phyloP scores from a whole-genome alignment of 257 asterid species.

The Solanum sejunctum region DNA sequence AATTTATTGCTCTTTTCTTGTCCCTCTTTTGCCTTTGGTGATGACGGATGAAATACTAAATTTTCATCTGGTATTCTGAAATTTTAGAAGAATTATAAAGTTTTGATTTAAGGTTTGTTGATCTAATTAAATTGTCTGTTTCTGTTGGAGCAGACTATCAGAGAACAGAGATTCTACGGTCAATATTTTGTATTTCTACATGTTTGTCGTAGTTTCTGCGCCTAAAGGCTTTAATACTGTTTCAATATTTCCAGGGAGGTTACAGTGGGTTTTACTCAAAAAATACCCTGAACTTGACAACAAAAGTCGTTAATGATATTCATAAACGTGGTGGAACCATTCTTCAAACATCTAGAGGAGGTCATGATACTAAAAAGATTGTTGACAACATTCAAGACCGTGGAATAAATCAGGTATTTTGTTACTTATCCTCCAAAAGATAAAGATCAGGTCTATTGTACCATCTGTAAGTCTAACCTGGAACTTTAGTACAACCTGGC shows the following conservation, averaged over 20 bases:
- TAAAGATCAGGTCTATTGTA: background rate
- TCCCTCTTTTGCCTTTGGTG: background rate
- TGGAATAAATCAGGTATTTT: conserved; percentile 76
- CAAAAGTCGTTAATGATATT: conserved; percentile 69
- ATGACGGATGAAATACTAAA: background rate
- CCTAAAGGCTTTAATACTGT: background rate
- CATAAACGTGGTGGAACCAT: conserved; percentile 96
- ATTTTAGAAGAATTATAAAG: background rate
- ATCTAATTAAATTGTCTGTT: background rate
- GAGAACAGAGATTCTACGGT: background rate
- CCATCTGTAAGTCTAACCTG: background rate
- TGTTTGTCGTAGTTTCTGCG: background rate
- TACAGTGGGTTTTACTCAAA: conserved; percentile 88
- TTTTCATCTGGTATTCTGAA: background rate
- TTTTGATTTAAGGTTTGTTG: background rate
- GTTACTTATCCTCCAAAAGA: background rate
- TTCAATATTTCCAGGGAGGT: conserved; percentile 60
- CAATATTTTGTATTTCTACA: background rate
- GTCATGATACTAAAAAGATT: conserved; percentile 86
- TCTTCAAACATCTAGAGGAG: conserved; percentile 94
- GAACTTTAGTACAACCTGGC: background rate
- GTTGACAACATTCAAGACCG: conserved; percentile 94
- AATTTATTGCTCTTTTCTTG: background rate
- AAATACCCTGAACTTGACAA: conserved; percentile 67
- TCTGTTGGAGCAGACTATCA: background rate